A percentile compares a stretch with the other conserved stretches of the same genome.
Conservation (phyloP, 148 eudicot species). For the Camellia granthamiana region DNA sequence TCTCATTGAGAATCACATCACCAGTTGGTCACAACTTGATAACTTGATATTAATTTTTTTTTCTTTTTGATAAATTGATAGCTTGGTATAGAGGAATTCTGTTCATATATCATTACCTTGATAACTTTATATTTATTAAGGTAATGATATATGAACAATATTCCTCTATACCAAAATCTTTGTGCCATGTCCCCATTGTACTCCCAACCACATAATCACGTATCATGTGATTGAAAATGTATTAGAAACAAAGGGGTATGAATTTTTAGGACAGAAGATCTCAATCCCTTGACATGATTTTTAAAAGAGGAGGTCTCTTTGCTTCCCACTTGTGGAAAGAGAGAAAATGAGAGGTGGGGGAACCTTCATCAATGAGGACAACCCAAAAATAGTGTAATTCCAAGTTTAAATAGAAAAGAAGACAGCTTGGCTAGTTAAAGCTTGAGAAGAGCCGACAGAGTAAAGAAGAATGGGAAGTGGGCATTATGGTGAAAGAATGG, state of each 20-base stretch:
- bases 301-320: constrained; percentile 4
- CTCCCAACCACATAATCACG: too few relatives aligned
- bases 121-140: not conserved
- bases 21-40: not conserved
- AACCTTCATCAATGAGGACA: constrained; percentile 4
- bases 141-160: too few relatives aligned
- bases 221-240: too few relatives aligned
- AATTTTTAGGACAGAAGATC: too few relatives aligned
- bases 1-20: not conserved
- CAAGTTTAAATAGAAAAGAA: constrained; percentile 20
- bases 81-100: too few relatives aligned
- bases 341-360: constrained; percentile 8
- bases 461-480: constrained; percentile 13
- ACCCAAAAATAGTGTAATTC: constrained; percentile 10
- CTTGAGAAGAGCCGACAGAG: constrained; percentile 13
- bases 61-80: too few relatives aligned
- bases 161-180: too few relatives aligned
- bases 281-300: not conserved
- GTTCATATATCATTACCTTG: not conserved
- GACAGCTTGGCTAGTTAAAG: constrained; percentile 13
- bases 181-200: too few relatives aligned
- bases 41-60: not conserved
- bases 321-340: constrained; percentile 4
- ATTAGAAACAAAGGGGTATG: too few relatives aligned
- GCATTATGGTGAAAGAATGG: not conserved